Conservation (phyloP, 345 rosid species). For the Alliaria petiolata region DNA sequence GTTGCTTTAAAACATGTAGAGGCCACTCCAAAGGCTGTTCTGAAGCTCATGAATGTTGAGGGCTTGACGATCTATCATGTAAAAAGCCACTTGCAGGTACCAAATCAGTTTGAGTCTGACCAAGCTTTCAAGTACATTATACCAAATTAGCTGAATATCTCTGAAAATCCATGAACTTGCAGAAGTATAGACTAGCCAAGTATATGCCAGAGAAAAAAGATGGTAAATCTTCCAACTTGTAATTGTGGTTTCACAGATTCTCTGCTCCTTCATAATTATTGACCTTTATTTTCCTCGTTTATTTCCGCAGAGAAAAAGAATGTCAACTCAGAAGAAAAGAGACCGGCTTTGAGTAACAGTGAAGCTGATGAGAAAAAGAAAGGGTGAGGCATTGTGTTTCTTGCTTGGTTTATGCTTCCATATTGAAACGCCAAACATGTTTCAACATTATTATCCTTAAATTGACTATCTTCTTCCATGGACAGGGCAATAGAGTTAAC, state of each 20-base stretch:
- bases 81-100: conserved; percentile 95
- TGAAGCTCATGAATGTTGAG: conserved; percentile 86
- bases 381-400: conserved; percentile 41
- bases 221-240: conserved; percentile 44
- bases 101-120: not conserved
- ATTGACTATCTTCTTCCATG: not conserved
- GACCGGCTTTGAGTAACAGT: conserved; percentile 37
- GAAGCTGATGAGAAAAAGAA: conserved; percentile 53
- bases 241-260: not conserved
- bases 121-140: not conserved
- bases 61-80: conserved; percentile 93
- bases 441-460: not conserved
- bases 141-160: conserved; percentile 3
- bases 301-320: conserved; percentile 42
- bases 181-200: conserved; percentile 93
- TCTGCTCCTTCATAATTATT: not conserved
- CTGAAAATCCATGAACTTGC: conserved; percentile 29
- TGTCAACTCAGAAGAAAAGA: conserved; percentile 61
- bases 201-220: conserved; percentile 86
- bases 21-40: conserved; percentile 89
- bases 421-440: conserved; percentile 4
- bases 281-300: not conserved
- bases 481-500: conserved; percentile 49
- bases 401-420: not conserved
- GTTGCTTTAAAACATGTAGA: conserved; percentile 45